These are phyloP conservation scores for Butyriboletus loyo DNA, from an alignment of 768 basidiomycete genomes.

Conservation along the genomic window DNA sequence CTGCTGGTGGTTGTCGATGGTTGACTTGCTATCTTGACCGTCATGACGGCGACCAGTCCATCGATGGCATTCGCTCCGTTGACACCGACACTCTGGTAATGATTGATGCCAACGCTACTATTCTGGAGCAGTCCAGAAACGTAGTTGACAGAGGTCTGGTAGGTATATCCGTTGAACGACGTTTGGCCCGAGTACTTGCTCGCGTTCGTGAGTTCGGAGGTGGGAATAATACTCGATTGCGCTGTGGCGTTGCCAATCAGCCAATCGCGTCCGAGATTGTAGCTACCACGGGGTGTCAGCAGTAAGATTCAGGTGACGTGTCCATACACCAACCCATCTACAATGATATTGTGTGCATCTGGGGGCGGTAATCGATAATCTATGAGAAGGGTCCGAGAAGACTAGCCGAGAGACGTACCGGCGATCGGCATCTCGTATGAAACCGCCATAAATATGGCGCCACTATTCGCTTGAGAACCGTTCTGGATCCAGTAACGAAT, in stretches of 20 bases:
- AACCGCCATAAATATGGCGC: slow-evolving; percentile 71
- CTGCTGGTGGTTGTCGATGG: slow-evolving; percentile 29
- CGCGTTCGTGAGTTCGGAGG: slow-evolving; percentile 36
- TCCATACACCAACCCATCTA: slow-evolving; percentile 51
- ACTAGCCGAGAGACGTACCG: slow-evolving; percentile 37
- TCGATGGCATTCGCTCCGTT: slow-evolving; percentile 65
- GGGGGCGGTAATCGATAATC: not conserved
- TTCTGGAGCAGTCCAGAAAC: slow-evolving; percentile 69
- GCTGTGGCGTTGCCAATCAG: slow-evolving; percentile 81
- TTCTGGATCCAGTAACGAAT: slow-evolving; percentile 88
- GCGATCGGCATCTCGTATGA: slow-evolving; percentile 71
- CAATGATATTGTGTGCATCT: slow-evolving; percentile 69
- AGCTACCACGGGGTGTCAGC: slow-evolving; percentile 33
- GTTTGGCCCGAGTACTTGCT: slow-evolving; percentile 64
- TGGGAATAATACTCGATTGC: slow-evolving; percentile 30
- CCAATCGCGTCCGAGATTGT: slow-evolving; percentile 83
- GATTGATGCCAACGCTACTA: slow-evolving; percentile 67
- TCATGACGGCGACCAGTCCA: slow-evolving; percentile 78
- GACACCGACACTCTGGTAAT: slow-evolving; percentile 51
- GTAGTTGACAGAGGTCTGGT: slow-evolving; percentile 66
- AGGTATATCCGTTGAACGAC: slow-evolving; percentile 64
- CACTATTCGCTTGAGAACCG: slow-evolving; percentile 58
- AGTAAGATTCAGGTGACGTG: not conserved
- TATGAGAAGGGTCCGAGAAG: not conserved
- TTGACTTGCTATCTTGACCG: slow-evolving; percentile 56